phyloP scores from a whole-genome alignment of 768 basidiomycete genomes.

The Lactarius pseudohatsudake region DNA sequence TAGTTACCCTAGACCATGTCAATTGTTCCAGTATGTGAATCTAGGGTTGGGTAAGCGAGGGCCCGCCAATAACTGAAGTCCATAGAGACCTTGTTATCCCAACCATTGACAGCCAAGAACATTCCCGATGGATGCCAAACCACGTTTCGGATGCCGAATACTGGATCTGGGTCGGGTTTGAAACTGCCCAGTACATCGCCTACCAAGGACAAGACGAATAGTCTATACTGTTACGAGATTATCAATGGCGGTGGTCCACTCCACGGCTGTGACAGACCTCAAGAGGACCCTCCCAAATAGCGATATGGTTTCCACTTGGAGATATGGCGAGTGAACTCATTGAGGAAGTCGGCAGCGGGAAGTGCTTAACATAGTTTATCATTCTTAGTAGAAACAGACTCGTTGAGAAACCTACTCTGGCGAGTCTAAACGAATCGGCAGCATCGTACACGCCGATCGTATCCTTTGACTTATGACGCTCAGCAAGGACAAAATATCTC shows the following conservation, averaged over 20 bases:
- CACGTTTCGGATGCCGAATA: slow-evolving; percentile 75
- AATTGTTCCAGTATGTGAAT: slow-evolving; percentile 72
- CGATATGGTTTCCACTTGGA: slow-evolving; percentile 71
- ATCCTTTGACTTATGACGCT: slow-evolving; percentile 89
- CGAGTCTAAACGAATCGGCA: slow-evolving; percentile 63
- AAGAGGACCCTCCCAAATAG: slow-evolving; percentile 82
- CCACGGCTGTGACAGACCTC: slow-evolving; percentile 50
- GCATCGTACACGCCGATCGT: slow-evolving; percentile 83
- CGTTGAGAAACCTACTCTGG: slow-evolving; percentile 53
- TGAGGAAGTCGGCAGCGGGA: slow-evolving; percentile 72
- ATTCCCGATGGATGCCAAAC: slow-evolving; percentile 86
- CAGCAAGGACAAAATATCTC: slow-evolving; percentile 81
- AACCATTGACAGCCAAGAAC: slow-evolving; percentile 81
- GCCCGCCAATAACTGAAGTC: neutral
- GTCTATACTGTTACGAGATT: slow-evolving; percentile 58
- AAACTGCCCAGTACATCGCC: slow-evolving; percentile 67
- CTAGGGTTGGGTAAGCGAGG: slow-evolving; percentile 39
- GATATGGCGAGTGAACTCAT: slow-evolving; percentile 72
- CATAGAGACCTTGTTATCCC: slow-evolving; percentile 76
- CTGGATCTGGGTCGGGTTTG: slow-evolving; percentile 72
- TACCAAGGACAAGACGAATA: slow-evolving; percentile 65
- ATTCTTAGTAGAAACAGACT: slow-evolving; percentile 1
- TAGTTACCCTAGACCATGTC: slow-evolving; percentile 68
- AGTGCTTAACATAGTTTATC: slow-evolving; percentile 56
- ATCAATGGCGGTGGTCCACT: neutral